Conservation (phyloP, 2,329 filamentous ascomycete genomes). For the Aspergillus niger region DNA sequence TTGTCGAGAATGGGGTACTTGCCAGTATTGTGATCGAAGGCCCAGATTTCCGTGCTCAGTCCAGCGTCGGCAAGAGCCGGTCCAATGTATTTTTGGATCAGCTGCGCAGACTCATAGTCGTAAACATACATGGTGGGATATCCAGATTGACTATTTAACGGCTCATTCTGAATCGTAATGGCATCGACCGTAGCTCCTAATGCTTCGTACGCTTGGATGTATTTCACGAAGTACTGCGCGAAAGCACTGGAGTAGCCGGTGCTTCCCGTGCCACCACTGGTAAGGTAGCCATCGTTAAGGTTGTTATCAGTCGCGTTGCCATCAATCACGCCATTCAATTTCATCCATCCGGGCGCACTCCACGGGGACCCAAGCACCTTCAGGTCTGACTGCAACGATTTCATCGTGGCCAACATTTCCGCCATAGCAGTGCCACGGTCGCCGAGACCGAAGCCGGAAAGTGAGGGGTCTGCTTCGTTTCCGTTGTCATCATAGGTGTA, state of each 20-base stretch:
- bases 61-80: conserved; percentile 29
- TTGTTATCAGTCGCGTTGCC: conserved; percentile 35
- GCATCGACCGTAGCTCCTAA: conserved; percentile 39
- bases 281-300: conserved; percentile 32
- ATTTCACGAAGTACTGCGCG: conserved; percentile 41
- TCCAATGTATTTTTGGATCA: conserved; percentile 35
- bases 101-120: conserved; percentile 35
- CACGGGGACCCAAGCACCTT: conserved; percentile 41
- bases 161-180: conserved; percentile 44
- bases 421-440: conserved; percentile 41
- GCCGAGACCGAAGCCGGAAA: conserved; percentile 36
- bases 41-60: conserved; percentile 32
- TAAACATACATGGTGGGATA: conserved; percentile 44
- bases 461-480: conserved; percentile 32
- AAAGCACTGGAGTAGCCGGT: conserved; percentile 35
- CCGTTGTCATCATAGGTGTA: conserved; percentile 45
- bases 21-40: conserved; percentile 45
- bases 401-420: conserved; percentile 40
- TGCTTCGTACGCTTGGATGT: conserved; percentile 38
- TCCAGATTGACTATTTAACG: conserved; percentile 40
- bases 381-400: conserved; percentile 35
- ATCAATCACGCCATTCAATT: conserved; percentile 38
- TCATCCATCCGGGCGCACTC: conserved; percentile 46
- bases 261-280: conserved; percentile 29
- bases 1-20: not conserved